A percentile compares a stretch with the other conserved stretches of the same genome.
Conservation (phyloP, 352 stramenopile species). For the Blastocystis sp. region DNA sequence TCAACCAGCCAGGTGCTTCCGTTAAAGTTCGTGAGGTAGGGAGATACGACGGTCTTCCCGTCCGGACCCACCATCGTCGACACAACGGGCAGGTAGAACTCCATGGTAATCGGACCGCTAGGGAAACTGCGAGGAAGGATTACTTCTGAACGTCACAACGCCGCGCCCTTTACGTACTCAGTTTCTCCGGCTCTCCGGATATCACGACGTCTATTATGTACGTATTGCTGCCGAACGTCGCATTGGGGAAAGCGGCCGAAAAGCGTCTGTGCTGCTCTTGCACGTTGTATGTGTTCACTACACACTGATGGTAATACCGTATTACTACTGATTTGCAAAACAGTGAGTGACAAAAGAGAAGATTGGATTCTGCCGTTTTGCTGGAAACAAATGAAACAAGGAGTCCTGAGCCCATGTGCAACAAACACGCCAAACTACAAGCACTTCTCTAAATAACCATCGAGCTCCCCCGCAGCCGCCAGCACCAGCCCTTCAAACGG, state of each 20-base stretch:
- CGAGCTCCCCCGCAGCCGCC: too few relatives aligned
- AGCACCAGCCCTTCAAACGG: too few relatives aligned
- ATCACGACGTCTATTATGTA: not conserved
- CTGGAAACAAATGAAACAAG: too few relatives aligned
- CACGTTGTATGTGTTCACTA: not conserved
- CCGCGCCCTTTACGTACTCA: not conserved
- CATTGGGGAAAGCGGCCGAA: not conserved
- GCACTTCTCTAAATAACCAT: too few relatives aligned
- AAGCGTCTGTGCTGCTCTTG: constrained; percentile 10
- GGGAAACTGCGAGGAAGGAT: not conserved
- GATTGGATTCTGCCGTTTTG: too few relatives aligned
- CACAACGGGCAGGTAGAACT: constrained; percentile 10
- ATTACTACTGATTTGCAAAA: too few relatives aligned
- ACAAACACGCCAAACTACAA: constrained; percentile 73
- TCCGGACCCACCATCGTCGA: not conserved
- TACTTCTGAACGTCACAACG: not conserved
- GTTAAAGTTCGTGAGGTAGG: constrained; percentile 11
- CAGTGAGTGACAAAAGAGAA: too few relatives aligned
- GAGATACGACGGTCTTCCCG: not conserved
- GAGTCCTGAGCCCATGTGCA: too few relatives aligned
- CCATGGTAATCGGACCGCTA: not conserved
- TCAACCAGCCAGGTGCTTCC: constrained; percentile 19
- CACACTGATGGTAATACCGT: too few relatives aligned
- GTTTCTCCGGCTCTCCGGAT: not conserved
- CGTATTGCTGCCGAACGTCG: not conserved